Base-by-base conservation (phyloP, 2,329 filamentous ascomycete species). In the Rutstroemia sp. region DNA sequence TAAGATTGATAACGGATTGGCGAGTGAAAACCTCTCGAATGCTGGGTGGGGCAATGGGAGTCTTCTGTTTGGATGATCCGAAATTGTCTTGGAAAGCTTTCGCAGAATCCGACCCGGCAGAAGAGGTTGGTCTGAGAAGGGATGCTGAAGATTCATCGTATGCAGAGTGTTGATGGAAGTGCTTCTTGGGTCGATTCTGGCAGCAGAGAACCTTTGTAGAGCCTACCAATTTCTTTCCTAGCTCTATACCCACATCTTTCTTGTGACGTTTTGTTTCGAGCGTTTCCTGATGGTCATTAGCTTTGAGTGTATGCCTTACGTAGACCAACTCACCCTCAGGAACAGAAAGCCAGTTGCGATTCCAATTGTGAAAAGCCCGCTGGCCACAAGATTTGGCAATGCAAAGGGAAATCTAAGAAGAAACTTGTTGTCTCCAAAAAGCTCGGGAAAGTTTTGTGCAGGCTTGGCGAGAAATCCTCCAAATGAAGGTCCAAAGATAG, bases 381-480 rank as follows among this genome's bases (percentile, higher is more conserved):
- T 86, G 1, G 87, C 82, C 25, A 94, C 79, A 5, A 97, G 66
- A 70, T 96, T 97, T 0, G 92, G 94, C 49, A 96, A 74, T 2
- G 82, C 79, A 69, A 94, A 99, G 0, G 92, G 92, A 66, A 87
- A 96, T 23, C 75, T 77, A 62, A 84, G 83, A 58, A 96, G 81
- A 60, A 95, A 85, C 55, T 74, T 73, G 44, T 77, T 82, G 39
- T 79, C 71, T 5, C 85, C 85, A 65, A 95, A 95, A 3, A 90
- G 57, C 2, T 72, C 72, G 0, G 91, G 90, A 66, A 87, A 85
- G 57, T 91, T 85, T 58, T 86, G 79, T 1, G 86, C 83, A 0
- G 92, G 92, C 58, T 90, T 86, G 8, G 91, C 90, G 59, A 97
- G 82, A 59, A 90, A 85, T 4, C 92, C 92, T 27, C 92, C 92